Evolutionary conservation across 2,329 filamentous ascomycete species (phyloP).

Genomic region (Hymenoscyphus fraxineus): DNA sequence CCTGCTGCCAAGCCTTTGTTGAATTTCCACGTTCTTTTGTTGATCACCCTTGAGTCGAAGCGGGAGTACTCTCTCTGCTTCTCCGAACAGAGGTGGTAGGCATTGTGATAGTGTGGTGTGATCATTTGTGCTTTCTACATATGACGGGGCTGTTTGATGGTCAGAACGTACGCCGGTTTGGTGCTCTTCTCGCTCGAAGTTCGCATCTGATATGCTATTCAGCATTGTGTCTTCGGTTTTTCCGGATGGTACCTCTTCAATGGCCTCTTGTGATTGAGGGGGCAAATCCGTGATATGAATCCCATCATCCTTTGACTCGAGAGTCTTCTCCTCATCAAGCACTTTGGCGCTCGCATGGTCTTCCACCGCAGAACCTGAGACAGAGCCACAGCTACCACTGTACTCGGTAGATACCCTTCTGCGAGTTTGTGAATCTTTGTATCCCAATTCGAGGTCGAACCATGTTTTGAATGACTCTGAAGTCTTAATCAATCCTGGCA

Average conservation of each 20-base stretch:
- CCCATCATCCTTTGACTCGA: background rate
- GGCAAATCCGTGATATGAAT: background rate
- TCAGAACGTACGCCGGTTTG: background rate
- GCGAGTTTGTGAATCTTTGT: background rate
- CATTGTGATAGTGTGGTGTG: background rate
- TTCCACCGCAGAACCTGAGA: background rate
- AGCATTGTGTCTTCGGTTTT: background rate
- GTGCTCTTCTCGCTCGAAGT: background rate
- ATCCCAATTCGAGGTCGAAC: constrained; percentile 8
- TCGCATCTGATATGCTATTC: background rate
- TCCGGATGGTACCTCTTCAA: background rate
- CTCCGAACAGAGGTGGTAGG: background rate
- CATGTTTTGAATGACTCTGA: constrained; percentile 7
- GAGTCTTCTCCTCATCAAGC: background rate
- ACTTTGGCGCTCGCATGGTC: background rate
- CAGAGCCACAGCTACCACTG: background rate
- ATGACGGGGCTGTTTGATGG: background rate
- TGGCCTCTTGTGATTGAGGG: background rate
- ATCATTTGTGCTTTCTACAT: background rate
- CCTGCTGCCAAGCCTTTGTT: background rate
- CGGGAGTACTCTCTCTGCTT: background rate
- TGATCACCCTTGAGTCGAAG: background rate
- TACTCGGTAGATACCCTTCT: background rate
- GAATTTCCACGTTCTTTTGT: background rate
- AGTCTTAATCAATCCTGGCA: background rate